Evolutionary conservation across 2,329 filamentous ascomycete genomes (phyloP), one percentile per base, ranked within the genome.

Genomic region (Diaporthe capsici): DNA sequence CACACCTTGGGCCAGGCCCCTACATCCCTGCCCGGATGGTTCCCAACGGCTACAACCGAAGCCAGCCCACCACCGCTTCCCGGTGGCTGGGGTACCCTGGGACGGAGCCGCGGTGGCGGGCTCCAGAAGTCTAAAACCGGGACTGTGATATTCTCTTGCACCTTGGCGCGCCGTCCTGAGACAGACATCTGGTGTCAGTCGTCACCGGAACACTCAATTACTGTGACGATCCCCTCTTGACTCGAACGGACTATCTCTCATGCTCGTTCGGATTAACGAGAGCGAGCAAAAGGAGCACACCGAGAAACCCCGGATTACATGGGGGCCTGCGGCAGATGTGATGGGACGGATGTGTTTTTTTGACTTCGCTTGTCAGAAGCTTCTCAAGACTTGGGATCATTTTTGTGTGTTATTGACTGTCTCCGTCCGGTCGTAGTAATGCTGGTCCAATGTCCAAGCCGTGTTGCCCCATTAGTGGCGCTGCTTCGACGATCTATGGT

Each of bases 111-210:
- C 63, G 47, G 65, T 53, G 65, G 65, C 47, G 65, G 22, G 31
- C 22, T 68, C 47, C 65, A 68, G 65, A 68, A 68, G 65, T 68
- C 65, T 68, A 53, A 68, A 68, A 68, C 65, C 65, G 65, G 65
- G 47, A 53, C 65, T 37, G 49, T 58, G 67, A 65, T 63, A 53
- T 44, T 58, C 73, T 72, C 67, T 67, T 75, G 73, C 73, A 71
- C 57, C 67, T 72, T 75, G 67, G 68, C 73, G 28, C 37, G 37
- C 22, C 31, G 65, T 72, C 67, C 73, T 75, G 67, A 75, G 71
- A 75, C 73, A 39, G 37, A 13, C 4, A 28, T 53, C 9, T 28
- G 47, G 47, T 31, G 39, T 31, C n/a, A n/a, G n/a, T 53, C 65
- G 47, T 53, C 47, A 53, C 42, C 31, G 47, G 65, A 53, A 13